Conservation (phyloP, 768 basidiomycete genomes). For the Lentinula aciculospora region DNA sequence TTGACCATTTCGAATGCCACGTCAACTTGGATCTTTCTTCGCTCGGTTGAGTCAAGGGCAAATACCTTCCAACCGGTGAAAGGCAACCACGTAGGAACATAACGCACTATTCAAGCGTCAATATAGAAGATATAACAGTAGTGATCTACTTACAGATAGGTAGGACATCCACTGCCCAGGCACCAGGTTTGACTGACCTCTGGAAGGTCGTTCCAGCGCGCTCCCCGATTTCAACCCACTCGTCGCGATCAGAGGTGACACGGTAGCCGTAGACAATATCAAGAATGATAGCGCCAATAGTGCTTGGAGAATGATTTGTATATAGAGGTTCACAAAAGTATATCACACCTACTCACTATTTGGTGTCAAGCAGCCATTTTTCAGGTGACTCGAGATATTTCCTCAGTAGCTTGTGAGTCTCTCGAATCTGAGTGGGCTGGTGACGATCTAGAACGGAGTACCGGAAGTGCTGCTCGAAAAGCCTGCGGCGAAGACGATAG, state of each 20-base stretch:
- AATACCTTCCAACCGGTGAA: neutral
- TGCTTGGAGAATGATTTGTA: neutral
- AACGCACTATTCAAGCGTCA: neutral
- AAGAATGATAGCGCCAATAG: neutral
- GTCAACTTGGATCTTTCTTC: neutral
- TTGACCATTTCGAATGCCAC: neutral
- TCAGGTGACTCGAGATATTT: neutral
- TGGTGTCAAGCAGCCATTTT: neutral
- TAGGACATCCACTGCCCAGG: slow-evolving; percentile 1
- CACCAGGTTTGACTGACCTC: neutral
- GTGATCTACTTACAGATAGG: neutral
- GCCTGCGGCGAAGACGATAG: neutral
- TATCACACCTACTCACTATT: neutral
- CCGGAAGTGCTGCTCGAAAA: neutral
- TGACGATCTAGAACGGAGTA: neutral
- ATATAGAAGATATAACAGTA: neutral
- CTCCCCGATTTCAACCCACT: neutral
- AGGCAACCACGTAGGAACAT: neutral
- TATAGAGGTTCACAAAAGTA: neutral
- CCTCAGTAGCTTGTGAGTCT: neutral
- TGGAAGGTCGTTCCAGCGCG: neutral
- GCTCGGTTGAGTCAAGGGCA: neutral
- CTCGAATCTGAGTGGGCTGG: neutral
- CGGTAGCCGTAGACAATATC: neutral
- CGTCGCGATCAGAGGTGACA: slow-evolving; percentile 1